Evolutionary conservation across 164 flowering plant genomes (phyloP).

Genomic region (Nymphaea thermarum): DNA sequence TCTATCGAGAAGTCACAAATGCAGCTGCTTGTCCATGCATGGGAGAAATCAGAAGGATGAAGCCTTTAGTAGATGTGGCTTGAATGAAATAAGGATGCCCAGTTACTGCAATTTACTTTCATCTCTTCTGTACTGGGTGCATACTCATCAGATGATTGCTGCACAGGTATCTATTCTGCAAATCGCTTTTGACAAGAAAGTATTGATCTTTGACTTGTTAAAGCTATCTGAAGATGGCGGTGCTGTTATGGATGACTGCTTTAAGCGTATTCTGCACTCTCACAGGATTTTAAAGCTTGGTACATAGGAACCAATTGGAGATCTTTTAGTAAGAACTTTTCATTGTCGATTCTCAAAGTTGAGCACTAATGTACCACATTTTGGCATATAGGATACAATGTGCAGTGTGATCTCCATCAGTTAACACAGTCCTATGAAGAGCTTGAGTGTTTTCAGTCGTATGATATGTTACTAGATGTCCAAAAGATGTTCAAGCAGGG

Average conservation of each 20-base stretch:
- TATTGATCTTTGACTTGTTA: constrained; percentile 73
- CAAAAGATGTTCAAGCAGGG: constrained; percentile 75
- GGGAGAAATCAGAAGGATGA: too few relatives aligned
- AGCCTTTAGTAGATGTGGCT: too few relatives aligned
- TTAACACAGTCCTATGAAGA: constrained; percentile 62
- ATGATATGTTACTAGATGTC: constrained; percentile 82
- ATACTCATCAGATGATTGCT: neutral
- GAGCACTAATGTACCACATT: neutral
- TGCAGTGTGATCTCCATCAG: constrained; percentile 73
- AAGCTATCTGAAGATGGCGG: constrained; percentile 54
- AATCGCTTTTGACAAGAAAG: constrained; percentile 72
- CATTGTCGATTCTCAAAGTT: too few relatives aligned
- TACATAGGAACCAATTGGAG: constrained; percentile 18
- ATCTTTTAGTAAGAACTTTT: neutral
- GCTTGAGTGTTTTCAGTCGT: constrained; percentile 73
- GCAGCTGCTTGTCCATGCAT: too few relatives aligned
- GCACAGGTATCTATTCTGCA: constrained; percentile 94
- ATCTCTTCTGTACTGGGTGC: neutral
- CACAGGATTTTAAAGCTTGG: constrained; percentile 79
- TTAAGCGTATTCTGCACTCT: constrained; percentile 61
- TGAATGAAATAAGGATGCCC: too few relatives aligned
- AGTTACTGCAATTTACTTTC: too few relatives aligned
- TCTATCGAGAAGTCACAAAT: too few relatives aligned
- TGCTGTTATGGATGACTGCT: constrained; percentile 40
- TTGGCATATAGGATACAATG: constrained; percentile 60